These are phyloP conservation scores for Stentor roeselii DNA, from an alignment of 73 alveolate genomes.

Conservation along the genomic window DNA sequence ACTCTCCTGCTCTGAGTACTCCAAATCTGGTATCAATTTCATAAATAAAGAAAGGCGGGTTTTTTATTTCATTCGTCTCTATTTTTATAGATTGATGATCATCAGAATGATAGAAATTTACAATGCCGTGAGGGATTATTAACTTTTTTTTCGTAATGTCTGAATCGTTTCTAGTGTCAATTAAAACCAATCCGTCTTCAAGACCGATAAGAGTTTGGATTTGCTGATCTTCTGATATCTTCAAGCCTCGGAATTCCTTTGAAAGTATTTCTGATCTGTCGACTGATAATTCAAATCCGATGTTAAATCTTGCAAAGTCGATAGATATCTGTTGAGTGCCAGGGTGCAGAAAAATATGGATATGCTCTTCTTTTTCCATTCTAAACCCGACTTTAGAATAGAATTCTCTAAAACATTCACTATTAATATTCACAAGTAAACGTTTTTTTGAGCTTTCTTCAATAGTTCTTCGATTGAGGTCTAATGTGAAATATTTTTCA, in stretches of 20 bases:
- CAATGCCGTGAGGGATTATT: not conserved
- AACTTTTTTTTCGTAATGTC: too few relatives aligned
- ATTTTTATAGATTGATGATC: not conserved
- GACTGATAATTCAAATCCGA: not conserved
- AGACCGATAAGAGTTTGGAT: not conserved
- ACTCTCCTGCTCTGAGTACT: not conserved
- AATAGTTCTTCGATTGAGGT: not conserved
- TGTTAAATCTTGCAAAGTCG: not conserved
- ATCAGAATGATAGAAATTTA: not conserved
- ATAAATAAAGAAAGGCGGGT: not conserved
- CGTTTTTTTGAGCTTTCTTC: not conserved
- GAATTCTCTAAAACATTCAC: not conserved
- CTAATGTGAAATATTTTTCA: too few relatives aligned
- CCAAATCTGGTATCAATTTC: not conserved
- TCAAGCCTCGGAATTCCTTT: not conserved
- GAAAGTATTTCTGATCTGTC: not conserved
- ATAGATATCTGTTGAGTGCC: not conserved
- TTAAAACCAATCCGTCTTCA: not conserved
- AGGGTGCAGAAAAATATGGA: not conserved
- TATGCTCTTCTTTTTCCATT: not conserved
- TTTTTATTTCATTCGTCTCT: too few relatives aligned
- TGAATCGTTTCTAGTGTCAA: too few relatives aligned
- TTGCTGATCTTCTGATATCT: not conserved
- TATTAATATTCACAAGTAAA: too few relatives aligned
- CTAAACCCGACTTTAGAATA: not conserved